Conservation (phyloP, 2,329 filamentous ascomycete genomes). For the Sporothrix humicola region DNA sequence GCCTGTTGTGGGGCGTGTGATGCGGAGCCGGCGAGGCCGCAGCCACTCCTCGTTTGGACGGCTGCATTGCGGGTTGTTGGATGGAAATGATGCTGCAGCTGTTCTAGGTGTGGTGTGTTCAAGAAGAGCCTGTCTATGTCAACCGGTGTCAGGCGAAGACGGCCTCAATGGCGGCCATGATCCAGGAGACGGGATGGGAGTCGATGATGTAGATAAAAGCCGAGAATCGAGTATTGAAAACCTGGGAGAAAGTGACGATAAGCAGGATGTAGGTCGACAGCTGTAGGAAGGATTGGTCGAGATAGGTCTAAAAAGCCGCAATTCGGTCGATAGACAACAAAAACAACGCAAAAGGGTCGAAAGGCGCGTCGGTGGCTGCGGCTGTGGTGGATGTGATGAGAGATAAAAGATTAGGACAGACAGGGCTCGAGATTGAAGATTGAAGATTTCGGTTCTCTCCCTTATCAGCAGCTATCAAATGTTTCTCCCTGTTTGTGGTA, state of each 20-base stretch:
- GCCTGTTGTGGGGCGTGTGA: not conserved
- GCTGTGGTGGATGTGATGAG: not conserved
- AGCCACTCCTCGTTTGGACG: slow-evolving; percentile 9
- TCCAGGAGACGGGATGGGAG: not conserved
- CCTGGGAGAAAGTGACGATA: not conserved
- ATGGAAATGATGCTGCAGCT: not conserved
- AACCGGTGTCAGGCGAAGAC: not conserved
- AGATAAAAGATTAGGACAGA: not conserved
- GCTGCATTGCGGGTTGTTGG: slow-evolving; percentile 16
- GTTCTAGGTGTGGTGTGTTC: too few relatives aligned
- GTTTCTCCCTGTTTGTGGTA: not conserved
- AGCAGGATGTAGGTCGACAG: not conserved
- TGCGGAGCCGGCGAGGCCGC: slow-evolving; percentile 16
- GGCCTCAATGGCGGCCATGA: not conserved
- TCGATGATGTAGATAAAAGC: not conserved
- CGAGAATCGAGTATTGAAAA: too few relatives aligned
- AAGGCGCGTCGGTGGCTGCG: not conserved
- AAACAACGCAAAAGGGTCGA: slow-evolving; percentile 12
- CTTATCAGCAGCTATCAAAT: slow-evolving; percentile 17
- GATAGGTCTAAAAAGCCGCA: slow-evolving; percentile 8
- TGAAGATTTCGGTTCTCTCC: not conserved
- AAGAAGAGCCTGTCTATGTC: not conserved
- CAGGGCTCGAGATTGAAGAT: not conserved
- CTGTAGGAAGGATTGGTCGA: not conserved
- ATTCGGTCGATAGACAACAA: not conserved